Evolutionary conservation across 306 rosid genomes (phyloP), one percentile per base, ranked within the genome.

Genomic region (Vigna mungo): DNA sequence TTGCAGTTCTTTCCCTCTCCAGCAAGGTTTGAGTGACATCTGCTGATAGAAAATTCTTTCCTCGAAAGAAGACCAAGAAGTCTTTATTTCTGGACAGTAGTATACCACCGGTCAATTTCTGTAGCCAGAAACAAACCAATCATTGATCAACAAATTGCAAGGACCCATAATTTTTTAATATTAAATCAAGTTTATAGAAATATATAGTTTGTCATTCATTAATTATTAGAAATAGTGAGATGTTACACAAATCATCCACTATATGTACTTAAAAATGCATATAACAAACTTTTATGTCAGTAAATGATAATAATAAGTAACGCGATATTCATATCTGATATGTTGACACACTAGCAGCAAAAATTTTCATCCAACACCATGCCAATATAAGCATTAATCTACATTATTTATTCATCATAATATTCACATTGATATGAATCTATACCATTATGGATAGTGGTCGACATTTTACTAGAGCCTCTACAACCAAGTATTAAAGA

Each of bases 21-120:
- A 88, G 64, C 74, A 95, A 89, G 15, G 91, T 92, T 70, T 85
- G 87, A 60, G 97, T 87, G 77, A 92, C 90, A 20, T 90, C 93
- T 66, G 88, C 74, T 37, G 99, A 92, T 80, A 95, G 85, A 84
- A 95, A 95, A 71, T 82, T 87, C 85, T 95, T 92, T 65, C 99
- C 98, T 39, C 99, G 79, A 75, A 84, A 95, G 80, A 95, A 90
- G 82, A 95, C 99, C 81, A 95, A 77, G 84, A 95, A 95, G 82
- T 95, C 97, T 81, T 92, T 95, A 85, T 95, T 95, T 86, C 99
- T 87, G 20, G 96, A 92, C 49, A 92, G 93, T 72, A 95, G 88
- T 15, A 72, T 82, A 71, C 92, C 97, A 36, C 99, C 97, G 4
- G 99, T 95, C 90, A 95, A 81, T 89, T 77, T 91, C 99, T 95